These are phyloP conservation scores for Blepharisma stoltei DNA, from an alignment of 73 alveolate genomes.

Conservation along the genomic window DNA sequence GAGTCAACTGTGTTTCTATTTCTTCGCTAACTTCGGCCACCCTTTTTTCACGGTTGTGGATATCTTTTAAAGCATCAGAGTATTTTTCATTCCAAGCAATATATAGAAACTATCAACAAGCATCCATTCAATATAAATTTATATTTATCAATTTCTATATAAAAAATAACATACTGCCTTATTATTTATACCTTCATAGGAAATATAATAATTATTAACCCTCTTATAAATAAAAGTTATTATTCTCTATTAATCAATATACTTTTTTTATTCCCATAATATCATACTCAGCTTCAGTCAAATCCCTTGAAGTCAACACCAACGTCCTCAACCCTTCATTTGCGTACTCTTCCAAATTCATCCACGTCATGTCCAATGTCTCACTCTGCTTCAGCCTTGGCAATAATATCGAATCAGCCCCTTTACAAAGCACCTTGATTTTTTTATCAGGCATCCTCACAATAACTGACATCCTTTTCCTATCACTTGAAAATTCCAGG, in stretches of 20 bases:
- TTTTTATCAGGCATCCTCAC: slow-evolving; percentile 1
- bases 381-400: slow-evolving; percentile 35
- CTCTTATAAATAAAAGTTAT: no score
- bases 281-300: slow-evolving; percentile 55
- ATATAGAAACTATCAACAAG: no score
- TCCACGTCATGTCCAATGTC: neutral
- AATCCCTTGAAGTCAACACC: slow-evolving; percentile 69
- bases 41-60: slow-evolving; percentile 69
- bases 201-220: no score
- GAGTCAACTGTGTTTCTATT: slow-evolving; percentile 70
- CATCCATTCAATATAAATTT: no score
- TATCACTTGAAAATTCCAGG: slow-evolving; percentile 81
- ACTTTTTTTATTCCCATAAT: slow-evolving; percentile 34
- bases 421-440: slow-evolving; percentile 33
- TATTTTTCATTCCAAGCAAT: slow-evolving; percentile 67
- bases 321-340: slow-evolving; percentile 76
- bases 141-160: no score
- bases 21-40: slow-evolving; percentile 69
- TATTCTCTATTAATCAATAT: no score
- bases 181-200: no score
- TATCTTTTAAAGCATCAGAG: slow-evolving; percentile 63
- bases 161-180: no score
- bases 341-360: slow-evolving; percentile 26
- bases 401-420: slow-evolving; percentile 49
- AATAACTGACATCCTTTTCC: slow-evolving; percentile 33